These are phyloP conservation scores for Oryza officinalis DNA, from an alignment of 176 grass and related monocot genomes.

Conservation along the genomic window DNA sequence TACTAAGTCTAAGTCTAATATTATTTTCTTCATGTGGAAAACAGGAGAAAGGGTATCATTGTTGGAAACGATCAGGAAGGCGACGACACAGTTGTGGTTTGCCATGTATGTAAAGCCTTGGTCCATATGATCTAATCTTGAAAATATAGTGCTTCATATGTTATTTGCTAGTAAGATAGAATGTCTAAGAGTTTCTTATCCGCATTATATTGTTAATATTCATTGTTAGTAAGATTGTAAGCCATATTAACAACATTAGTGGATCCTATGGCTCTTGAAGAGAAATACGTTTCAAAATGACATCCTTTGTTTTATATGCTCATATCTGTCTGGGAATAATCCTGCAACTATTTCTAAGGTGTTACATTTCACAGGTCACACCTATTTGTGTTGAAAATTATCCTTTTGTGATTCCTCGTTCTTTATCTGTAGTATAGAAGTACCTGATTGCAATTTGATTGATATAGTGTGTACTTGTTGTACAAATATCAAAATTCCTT, in stretches of 20 bases:
- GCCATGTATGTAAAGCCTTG: constrained; percentile 65
- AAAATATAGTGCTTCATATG: neutral
- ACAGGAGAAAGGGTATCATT: constrained; percentile 96
- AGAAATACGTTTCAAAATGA: neutral
- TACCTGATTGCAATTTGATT: neutral
- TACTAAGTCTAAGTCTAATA: neutral
- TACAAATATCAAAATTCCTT: neutral
- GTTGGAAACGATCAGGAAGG: constrained; percentile 95
- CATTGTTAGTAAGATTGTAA: neutral
- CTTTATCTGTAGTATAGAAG: neutral
- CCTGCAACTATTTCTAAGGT: neutral
- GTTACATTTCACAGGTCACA: too few relatives aligned
- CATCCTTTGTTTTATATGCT: neutral
- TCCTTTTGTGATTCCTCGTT: neutral
- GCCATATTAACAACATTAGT: neutral
- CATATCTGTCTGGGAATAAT: neutral
- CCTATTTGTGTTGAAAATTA: neutral
- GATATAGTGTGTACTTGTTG: neutral
- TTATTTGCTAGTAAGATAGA: neutral
- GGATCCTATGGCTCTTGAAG: neutral
- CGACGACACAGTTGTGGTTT: constrained; percentile 83
- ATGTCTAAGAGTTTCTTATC: neutral
- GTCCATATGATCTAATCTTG: constrained; percentile 2
- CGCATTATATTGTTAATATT: neutral
- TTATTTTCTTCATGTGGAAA: constrained; percentile 41